Base-by-base conservation (phyloP, 2,329 filamentous ascomycete species). In the Talaromyces albobiverticillius region DNA sequence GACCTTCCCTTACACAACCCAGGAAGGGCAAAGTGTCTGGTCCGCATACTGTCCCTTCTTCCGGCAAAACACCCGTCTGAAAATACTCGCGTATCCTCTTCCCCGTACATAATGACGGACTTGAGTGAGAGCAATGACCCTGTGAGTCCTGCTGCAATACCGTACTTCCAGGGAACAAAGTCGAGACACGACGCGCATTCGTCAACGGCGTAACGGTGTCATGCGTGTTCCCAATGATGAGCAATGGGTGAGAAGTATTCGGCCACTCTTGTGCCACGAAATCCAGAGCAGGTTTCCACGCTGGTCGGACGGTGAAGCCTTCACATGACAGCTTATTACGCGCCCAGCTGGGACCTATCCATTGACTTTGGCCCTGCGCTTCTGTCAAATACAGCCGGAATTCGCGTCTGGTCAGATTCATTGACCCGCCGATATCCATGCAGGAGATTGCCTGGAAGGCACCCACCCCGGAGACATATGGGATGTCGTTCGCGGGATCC, bases 401-500 rank as follows among this genome's bases (percentile, higher is more conserved):
- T 9, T 49, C 46, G 13, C 18, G 13, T 25, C 34, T 20, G 10
- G 32, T 49, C 7, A 49, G n/a, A 25, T 41, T 49, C n/a, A 41
- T 22, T 6, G 46, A 26, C 10, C 46, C 46, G 22, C 46, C 46
- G 40, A 49, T 49, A 36, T 49, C 46, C 46, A 49, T 49, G 34
- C 46, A 49, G 2, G 46, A 49, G 34, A 49, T 49, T n/a, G 46
- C 32, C n/a, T 49, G 46, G 32, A 49, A 49, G 22, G 46, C 46
- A n/a, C 46, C 46, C 10, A 49, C 46, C 6, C 46, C 46, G 2
- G 46, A 49, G 10, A 49, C 46, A 23, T 49, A 49, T n/a, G 46
- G 46, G 14, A 49, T 40, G 23, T 49, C 34, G n/a, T n/a, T n/a
- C n/a, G n/a, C n/a, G n/a, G 38, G 46, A 16, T 38, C 31, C 6